phyloP scores from a whole-genome alignment of 208 protist genomes.

The Leishmania major region DNA sequence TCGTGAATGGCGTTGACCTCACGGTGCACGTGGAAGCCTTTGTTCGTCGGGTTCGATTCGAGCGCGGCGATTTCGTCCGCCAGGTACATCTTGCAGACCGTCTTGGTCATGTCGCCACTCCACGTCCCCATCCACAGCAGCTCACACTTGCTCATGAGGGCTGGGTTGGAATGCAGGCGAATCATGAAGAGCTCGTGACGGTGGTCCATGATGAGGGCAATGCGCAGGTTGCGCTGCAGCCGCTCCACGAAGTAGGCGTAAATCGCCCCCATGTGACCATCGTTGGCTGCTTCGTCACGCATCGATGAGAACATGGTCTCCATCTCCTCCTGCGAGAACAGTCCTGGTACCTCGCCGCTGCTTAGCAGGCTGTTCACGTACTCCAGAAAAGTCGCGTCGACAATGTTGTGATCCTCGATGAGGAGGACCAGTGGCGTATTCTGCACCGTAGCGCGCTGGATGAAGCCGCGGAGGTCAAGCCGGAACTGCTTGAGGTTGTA shows the following conservation, averaged over 20 bases:
- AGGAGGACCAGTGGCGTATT: conserved; percentile 95
- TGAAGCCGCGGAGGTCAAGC: conserved; percentile 77
- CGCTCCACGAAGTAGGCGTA: conserved; percentile 87
- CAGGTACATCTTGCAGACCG: conserved; percentile 84
- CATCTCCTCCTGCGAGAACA: conserved; percentile 97
- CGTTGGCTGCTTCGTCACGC: conserved; percentile 84
- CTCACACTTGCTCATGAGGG: conserved; percentile 92
- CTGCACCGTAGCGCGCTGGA: conserved; percentile 79
- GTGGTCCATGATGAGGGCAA: conserved; percentile 95
- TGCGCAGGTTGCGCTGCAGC: conserved; percentile 91
- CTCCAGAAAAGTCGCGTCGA: conserved; percentile 96
- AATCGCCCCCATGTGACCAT: conserved; percentile 85
- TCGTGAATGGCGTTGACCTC: conserved; percentile 91
- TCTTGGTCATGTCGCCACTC: conserved; percentile 81
- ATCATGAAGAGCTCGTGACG: conserved; percentile 86
- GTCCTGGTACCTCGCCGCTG: conserved; percentile 93
- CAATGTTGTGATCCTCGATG: conserved; percentile 97
- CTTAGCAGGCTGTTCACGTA: conserved; percentile 95
- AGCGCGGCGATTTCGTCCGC: conserved; percentile 71
- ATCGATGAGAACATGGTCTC: conserved; percentile 93
- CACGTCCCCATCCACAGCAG: conserved; percentile 96
- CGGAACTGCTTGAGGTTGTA: conserved; percentile 92
- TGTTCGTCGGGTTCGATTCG: conserved; percentile 63
- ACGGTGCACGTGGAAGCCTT: conserved; percentile 81
- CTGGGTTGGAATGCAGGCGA: conserved; percentile 95